A percentile compares a stretch with the other conserved stretches of the same genome.
Evolutionary conservation across 1,284 basidiomycete species (phyloP).

Genomic region (Leccinum colubrinum): DNA sequence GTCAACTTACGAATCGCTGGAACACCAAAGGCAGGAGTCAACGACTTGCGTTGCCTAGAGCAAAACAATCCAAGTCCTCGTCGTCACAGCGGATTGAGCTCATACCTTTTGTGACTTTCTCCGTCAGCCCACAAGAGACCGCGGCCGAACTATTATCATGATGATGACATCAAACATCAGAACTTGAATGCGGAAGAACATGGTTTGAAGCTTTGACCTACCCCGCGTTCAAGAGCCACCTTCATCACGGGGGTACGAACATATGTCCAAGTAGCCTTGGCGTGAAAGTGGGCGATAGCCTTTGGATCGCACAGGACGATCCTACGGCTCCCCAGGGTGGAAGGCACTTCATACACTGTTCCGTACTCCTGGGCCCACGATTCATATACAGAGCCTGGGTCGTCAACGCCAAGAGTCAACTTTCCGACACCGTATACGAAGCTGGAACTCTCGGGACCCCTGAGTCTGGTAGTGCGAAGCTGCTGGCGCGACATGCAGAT

Average conservation of each 20-base stretch:
- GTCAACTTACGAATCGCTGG: not conserved
- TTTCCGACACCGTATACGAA: not conserved
- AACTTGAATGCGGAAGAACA: not conserved
- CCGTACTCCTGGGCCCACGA: not conserved
- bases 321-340: not conserved
- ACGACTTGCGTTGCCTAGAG: not conserved
- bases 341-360: not conserved
- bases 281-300: not conserved
- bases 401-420: not conserved
- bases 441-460: not conserved
- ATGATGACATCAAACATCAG: not conserved
- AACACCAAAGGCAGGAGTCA: not conserved
- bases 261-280: not conserved
- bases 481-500: not conserved
- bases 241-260: not conserved
- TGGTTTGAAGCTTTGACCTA: not conserved
- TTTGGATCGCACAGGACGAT: not conserved
- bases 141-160: not conserved
- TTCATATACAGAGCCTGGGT: not conserved
- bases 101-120: not conserved
- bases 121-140: not conserved
- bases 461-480: not conserved
- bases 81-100: not conserved
- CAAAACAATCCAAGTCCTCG: not conserved
- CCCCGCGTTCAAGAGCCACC: not conserved